phyloP scores from a whole-genome alignment of 345 rosid genomes.

The Rhizophora mangle region DNA sequence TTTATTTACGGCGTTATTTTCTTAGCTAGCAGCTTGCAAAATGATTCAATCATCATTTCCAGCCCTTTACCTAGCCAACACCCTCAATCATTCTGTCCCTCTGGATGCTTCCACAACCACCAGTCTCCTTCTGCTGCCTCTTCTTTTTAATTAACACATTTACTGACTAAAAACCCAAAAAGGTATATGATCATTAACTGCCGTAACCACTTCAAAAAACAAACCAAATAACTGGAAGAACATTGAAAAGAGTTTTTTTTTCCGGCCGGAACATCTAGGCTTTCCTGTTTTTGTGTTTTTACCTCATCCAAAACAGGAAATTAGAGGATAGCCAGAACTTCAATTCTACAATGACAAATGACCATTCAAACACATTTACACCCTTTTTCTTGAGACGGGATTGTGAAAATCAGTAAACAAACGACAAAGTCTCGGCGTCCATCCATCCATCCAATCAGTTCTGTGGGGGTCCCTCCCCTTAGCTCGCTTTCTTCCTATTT shows the following conservation, averaged over 20 bases:
- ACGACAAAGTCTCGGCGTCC: too few relatives aligned
- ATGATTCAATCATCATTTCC: slow-evolving; percentile 19
- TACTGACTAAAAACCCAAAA: neutral
- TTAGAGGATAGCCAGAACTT: too few relatives aligned
- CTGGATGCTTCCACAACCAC: neutral
- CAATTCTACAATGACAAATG: too few relatives aligned
- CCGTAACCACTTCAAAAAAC: neutral
- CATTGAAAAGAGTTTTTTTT: too few relatives aligned
- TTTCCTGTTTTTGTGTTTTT: too few relatives aligned
- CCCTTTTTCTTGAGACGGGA: neutral
- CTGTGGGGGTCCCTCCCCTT: slow-evolving; percentile 10
- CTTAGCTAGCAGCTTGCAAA: neutral
- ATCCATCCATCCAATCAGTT: slow-evolving; percentile 5
- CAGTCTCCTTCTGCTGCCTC: too few relatives aligned
- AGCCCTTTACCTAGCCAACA: neutral
- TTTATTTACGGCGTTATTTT: neutral
- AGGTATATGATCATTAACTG: neutral
- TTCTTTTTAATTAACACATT: neutral
- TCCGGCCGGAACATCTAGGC: too few relatives aligned
- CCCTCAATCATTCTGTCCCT: slow-evolving; percentile 16
- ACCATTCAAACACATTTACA: too few relatives aligned
- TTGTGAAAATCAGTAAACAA: neutral
- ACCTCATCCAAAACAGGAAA: too few relatives aligned
- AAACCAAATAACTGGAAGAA: too few relatives aligned
- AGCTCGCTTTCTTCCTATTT: neutral